Conservation (phyloP, 345 rosid genomes). For the Jatropha curcas region DNA sequence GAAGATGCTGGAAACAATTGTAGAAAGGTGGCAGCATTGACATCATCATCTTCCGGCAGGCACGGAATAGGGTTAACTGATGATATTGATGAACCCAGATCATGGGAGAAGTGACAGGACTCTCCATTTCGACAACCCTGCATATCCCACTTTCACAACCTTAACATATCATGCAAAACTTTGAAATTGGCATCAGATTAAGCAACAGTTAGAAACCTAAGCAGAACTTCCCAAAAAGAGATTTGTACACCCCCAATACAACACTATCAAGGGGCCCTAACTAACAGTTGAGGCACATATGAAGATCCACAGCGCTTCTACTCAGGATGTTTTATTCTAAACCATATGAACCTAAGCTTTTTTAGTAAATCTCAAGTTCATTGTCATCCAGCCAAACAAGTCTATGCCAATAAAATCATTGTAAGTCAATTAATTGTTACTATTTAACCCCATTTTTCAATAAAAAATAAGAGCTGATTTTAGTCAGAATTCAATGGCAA, state of each 20-base stretch:
- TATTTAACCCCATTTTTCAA: neutral
- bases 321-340: neutral
- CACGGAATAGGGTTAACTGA: constrained; percentile 36
- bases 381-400: neutral
- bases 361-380: neutral
- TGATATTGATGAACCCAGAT: constrained; percentile 28
- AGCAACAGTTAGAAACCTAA: neutral
- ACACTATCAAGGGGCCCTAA: neutral
- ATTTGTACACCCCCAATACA: neutral
- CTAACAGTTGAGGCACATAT: neutral
- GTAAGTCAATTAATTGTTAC: too few species aligned
- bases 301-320: neutral
- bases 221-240: neutral
- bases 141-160: constrained; percentile 27
- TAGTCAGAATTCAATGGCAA: neutral
- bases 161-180: constrained; percentile 13
- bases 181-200: neutral
- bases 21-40: constrained; percentile 44
- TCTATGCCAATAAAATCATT: neutral
- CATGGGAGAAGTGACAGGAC: constrained; percentile 68
- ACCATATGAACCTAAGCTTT: too few species aligned
- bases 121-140: constrained; percentile 93
- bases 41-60: constrained; percentile 55
- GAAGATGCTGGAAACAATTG: constrained; percentile 49
- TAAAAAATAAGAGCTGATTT: neutral